Conservation (phyloP, 2,329 filamentous ascomycete genomes). For the Arthrobotrys megalospora region DNA sequence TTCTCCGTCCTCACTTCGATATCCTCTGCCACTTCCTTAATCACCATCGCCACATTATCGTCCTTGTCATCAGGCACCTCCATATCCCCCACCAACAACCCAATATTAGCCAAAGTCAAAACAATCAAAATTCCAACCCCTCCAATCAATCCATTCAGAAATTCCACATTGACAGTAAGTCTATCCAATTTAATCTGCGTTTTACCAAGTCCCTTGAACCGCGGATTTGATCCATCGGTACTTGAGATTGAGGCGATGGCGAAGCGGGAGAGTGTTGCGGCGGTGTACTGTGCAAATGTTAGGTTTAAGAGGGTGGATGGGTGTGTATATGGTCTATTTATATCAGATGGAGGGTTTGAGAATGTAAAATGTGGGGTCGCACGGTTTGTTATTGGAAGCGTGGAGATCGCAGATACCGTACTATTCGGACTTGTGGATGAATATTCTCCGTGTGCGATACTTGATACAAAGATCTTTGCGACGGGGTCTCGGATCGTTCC, state of each 20-base stretch:
- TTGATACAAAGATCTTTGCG: conserved; percentile 9
- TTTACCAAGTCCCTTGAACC: conserved; percentile 17
- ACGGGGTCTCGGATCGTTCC: not conserved
- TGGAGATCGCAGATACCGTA: conserved; percentile 1
- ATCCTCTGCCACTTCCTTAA: conserved; percentile 1
- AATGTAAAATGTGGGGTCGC: conserved; percentile 15
- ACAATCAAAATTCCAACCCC: conserved; percentile 4
- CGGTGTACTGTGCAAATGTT: conserved; percentile 1
- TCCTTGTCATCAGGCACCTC: conserved; percentile 4
- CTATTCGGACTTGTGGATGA: conserved; percentile 1
- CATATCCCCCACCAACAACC: conserved; percentile 9
- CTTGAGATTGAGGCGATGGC: conserved; percentile 4
- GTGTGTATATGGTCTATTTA: not conserved
- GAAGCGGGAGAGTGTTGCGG: conserved; percentile 13
- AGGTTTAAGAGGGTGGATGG: conserved; percentile 1
- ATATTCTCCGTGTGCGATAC: conserved; percentile 1
- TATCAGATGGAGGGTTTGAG: not conserved
- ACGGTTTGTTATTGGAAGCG: conserved; percentile 12
- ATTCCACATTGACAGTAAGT: conserved; percentile 2
- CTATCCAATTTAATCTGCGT: conserved; percentile 8
- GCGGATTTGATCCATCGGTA: conserved; percentile 11
- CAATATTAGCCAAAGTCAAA: not conserved
- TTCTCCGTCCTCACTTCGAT: conserved; percentile 21
- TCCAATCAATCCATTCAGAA: conserved; percentile 13
- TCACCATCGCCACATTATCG: conserved; percentile 15